These are phyloP conservation scores for Ambrosia artemisiifolia DNA, from an alignment of 129 eudicot genomes.

Conservation along the genomic window DNA sequence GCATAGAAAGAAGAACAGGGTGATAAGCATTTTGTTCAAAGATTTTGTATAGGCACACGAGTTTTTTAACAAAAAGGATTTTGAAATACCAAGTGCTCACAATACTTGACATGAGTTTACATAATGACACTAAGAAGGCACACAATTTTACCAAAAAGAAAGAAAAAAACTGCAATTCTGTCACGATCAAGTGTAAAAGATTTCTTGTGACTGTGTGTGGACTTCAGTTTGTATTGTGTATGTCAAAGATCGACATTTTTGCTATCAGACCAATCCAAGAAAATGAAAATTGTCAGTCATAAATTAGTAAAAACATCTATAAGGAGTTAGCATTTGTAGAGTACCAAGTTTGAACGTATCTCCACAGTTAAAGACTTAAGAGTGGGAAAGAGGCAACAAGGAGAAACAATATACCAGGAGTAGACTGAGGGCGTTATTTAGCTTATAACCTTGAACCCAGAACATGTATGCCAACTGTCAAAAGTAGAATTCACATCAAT, in stretches of 20 bases:
- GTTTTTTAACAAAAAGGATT: background rate
- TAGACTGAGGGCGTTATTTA: conserved; percentile 57
- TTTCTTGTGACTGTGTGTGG: background rate
- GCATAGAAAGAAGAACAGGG: conserved; percentile 23
- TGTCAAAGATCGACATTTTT: background rate
- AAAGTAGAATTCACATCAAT: conserved; percentile 20
- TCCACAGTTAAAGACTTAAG: background rate
- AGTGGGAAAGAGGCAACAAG: conserved; percentile 6
- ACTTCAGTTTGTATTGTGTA: background rate
- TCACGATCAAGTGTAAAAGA: conserved; percentile 4
- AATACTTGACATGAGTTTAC: background rate
- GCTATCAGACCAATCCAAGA: background rate
- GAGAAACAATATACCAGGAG: conserved; percentile 56
- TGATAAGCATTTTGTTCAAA: conserved; percentile 9
- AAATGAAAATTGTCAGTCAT: background rate
- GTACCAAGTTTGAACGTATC: background rate
- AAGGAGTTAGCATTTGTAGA: background rate
- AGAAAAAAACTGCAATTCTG: background rate
- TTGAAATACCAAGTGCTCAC: background rate
- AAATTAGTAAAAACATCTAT: conserved; percentile 1
- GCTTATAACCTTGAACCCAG: conserved; percentile 88
- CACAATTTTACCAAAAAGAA: background rate
- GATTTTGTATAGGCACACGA: conserved; percentile 1
- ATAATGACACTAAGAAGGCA: background rate
- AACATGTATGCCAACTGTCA: conserved; percentile 94